A percentile compares a stretch with the other conserved stretches of the same genome.
These are phyloP conservation scores for Linnemannia exigua DNA, from an alignment of 192 early-diverging fungal genomes.

Conservation along the genomic window DNA sequence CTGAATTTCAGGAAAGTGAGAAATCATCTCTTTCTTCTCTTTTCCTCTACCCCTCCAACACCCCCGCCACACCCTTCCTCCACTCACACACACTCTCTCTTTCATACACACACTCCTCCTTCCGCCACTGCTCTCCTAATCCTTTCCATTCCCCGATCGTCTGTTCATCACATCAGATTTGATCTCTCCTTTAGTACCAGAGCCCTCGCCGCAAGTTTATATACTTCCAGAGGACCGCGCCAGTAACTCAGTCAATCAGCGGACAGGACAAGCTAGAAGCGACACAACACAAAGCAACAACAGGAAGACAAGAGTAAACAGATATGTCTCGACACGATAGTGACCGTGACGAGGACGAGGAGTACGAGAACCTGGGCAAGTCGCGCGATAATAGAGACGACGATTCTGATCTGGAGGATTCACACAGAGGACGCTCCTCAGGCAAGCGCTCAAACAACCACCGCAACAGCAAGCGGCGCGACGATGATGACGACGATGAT, in stretches of 20 bases:
- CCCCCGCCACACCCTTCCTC: background rate
- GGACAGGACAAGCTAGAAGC: background rate
- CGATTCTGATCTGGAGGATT: conserved; percentile 49
- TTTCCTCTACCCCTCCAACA: background rate
- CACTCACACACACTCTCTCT: background rate
- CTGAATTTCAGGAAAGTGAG: conserved; percentile 16
- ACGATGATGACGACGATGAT: conserved; percentile 56
- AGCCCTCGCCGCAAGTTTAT: background rate
- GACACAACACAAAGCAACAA: background rate
- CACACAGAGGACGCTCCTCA: conserved; percentile 15
- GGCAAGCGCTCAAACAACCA: conserved; percentile 14
- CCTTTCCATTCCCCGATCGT: background rate
- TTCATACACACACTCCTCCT: conserved; percentile 6
- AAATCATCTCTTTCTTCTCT: conserved; percentile 38
- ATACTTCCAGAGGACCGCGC: background rate
- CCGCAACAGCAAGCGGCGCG: conserved; percentile 14
- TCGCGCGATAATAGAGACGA: conserved; percentile 34
- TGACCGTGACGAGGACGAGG: conserved; percentile 59
- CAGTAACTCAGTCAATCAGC: background rate
- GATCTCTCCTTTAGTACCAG: background rate
- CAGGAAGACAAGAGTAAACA: background rate
- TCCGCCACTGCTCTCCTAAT: background rate
- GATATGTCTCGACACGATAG: conserved; percentile 47
- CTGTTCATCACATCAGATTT: background rate
- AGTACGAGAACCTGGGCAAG: conserved; percentile 42